Percentiles rank a stretch among this genome's conserved stretches.
phyloP scores from a whole-genome alignment of 768 basidiomycete genomes.

The Hysterangium stoloniferum region DNA sequence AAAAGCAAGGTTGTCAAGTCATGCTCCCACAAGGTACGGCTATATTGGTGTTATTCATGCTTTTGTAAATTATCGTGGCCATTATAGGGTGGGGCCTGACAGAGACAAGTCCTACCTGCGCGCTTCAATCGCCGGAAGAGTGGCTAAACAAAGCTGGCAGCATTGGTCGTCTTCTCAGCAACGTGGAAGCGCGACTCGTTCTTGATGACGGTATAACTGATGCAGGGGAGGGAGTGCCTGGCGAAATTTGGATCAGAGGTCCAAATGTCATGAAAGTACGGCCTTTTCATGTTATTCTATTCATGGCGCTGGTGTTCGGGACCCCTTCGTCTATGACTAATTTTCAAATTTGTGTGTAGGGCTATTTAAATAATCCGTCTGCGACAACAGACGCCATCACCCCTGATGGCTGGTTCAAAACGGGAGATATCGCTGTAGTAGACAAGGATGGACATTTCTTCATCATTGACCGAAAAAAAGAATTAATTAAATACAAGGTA shows the following conservation, averaged over 20 bases:
- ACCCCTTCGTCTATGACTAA: too few species aligned
- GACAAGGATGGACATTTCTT: constrained; percentile 19
- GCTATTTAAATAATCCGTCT: constrained; percentile 63
- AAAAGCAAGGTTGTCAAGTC: constrained; percentile 32
- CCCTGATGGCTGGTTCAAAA: constrained; percentile 77
- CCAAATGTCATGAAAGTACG: constrained; percentile 37
- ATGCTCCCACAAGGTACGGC: constrained; percentile 34
- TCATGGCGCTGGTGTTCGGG: background rate
- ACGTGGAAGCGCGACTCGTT: constrained; percentile 68
- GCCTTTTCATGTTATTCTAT: background rate
- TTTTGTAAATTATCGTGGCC: background rate
- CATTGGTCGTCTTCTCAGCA: constrained; percentile 63
- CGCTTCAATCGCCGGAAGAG: constrained; percentile 41
- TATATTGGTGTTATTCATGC: background rate
- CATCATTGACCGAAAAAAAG: constrained; percentile 26
- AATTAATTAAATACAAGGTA: constrained; percentile 24
- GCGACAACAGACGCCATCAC: constrained; percentile 69
- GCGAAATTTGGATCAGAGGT: constrained; percentile 80
- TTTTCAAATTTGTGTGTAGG: constrained; percentile 38
- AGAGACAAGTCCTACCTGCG: constrained; percentile 72
- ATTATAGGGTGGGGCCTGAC: constrained; percentile 20
- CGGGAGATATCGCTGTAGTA: constrained; percentile 68
- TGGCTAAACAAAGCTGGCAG: constrained; percentile 47
- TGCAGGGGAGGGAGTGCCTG: constrained; percentile 38
- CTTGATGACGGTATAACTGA: constrained; percentile 37